A percentile compares a stretch with the other conserved stretches of the same genome.
phyloP scores from a whole-genome alignment of 768 basidiomycete species.

The Boletus sensibilis region DNA sequence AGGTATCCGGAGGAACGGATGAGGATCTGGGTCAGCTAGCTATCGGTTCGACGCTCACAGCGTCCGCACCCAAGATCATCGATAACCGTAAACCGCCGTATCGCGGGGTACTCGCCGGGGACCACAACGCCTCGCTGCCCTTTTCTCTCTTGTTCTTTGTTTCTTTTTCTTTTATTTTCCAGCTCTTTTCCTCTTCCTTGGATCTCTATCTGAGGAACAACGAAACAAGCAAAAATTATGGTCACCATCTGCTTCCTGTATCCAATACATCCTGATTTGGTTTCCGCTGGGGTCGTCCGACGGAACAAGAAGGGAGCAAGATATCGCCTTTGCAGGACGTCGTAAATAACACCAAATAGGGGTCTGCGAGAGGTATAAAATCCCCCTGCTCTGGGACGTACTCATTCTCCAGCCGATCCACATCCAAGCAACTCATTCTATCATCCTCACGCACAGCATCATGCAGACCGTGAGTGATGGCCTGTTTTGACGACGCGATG shows the following conservation, averaged over 20 bases:
- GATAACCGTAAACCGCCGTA: background rate
- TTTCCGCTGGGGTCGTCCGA: background rate
- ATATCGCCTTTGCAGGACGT: background rate
- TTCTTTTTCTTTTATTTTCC: background rate
- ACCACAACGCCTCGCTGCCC: background rate
- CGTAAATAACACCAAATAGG: constrained; percentile 4
- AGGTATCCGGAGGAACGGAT: background rate
- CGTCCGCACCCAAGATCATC: background rate
- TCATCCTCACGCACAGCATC: background rate
- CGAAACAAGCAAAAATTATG: background rate
- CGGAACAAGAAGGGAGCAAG: background rate
- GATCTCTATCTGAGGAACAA: background rate
- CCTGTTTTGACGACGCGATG: background rate
- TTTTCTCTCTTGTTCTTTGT: background rate
- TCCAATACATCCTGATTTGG: background rate
- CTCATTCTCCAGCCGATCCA: background rate
- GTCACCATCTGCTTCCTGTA: background rate
- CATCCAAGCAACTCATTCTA: background rate
- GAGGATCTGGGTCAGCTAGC: background rate
- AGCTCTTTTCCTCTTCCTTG: background rate
- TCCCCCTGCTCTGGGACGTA: background rate
- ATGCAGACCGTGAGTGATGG: constrained; percentile 24
- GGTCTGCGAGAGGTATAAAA: constrained; percentile 3
- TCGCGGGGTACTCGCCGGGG: background rate
- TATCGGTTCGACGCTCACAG: background rate